A percentile compares a stretch with the other conserved stretches of the same genome.
phyloP scores from a whole-genome alignment of 164 flowering plant species.

The Berberis vulgaris region DNA sequence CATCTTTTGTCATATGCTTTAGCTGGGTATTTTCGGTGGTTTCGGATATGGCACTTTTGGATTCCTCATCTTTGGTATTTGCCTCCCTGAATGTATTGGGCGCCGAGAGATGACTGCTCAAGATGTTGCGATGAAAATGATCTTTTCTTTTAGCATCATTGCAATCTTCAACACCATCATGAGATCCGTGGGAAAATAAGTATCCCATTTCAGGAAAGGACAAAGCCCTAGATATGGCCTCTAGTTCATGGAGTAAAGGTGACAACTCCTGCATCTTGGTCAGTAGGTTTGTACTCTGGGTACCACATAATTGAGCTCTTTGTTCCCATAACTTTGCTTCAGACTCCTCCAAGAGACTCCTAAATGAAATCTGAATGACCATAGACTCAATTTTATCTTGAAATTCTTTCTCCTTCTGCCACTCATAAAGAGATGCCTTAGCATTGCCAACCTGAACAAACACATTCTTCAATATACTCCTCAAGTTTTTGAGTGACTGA shows the following conservation, averaged over 20 bases:
- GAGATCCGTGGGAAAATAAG: constrained; percentile 36
- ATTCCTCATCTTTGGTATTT: constrained; percentile 38
- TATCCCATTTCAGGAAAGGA: constrained; percentile 36
- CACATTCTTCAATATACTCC: constrained; percentile 21
- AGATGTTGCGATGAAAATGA: constrained; percentile 32
- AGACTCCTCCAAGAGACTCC: constrained; percentile 32
- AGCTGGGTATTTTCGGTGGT: constrained; percentile 34
- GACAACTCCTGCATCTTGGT: constrained; percentile 43
- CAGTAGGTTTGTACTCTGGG: constrained; percentile 16
- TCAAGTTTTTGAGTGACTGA: constrained; percentile 24
- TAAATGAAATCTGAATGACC: constrained; percentile 37
- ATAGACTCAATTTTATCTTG: constrained; percentile 41
- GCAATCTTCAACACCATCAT: constrained; percentile 33
- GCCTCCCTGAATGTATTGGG: constrained; percentile 25
- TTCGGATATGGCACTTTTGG: constrained; percentile 27
- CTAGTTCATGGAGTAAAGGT: constrained; percentile 47
- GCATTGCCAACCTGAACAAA: constrained; percentile 21
- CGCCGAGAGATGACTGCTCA: constrained; percentile 19
- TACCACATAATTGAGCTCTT: constrained; percentile 17
- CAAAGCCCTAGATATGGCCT: constrained; percentile 37
- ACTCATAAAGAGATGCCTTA: constrained; percentile 21
- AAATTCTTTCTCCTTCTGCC: constrained; percentile 30
- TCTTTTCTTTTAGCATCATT: constrained; percentile 26
- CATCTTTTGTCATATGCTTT: constrained; percentile 44
- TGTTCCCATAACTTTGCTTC: constrained; percentile 30